Percentiles rank a stretch among this genome's conserved stretches.
Conservation (phyloP, 805 yeast species). For the Myxozyma neotropica region DNA sequence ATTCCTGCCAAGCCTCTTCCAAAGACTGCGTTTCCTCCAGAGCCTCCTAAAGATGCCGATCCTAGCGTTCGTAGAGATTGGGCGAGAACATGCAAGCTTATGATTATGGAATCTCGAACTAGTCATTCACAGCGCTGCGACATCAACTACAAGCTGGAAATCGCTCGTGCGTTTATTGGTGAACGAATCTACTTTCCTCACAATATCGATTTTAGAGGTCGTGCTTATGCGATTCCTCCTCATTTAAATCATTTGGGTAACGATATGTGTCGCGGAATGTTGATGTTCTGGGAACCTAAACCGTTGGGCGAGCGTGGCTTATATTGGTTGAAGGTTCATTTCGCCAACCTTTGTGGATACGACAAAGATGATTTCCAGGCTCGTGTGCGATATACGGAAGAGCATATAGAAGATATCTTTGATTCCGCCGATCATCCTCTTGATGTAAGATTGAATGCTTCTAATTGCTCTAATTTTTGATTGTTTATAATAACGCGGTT, state of each 20-base stretch:
- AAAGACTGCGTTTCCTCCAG: conserved; percentile 53
- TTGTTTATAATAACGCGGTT: conserved; percentile 36
- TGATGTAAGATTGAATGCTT: conserved; percentile 22
- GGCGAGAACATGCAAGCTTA: conserved; percentile 59
- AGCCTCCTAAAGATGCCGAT: conserved; percentile 68
- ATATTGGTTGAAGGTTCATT: conserved; percentile 62
- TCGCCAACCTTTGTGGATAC: conserved; percentile 61
- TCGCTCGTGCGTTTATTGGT: conserved; percentile 86
- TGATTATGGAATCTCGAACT: conserved; percentile 63
- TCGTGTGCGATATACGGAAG: conserved; percentile 54
- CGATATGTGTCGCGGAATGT: conserved; percentile 60
- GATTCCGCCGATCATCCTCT: conserved; percentile 55
- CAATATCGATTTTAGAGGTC: conserved; percentile 64
- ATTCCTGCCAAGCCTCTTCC: conserved; percentile 59
- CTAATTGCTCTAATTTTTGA: not conserved
- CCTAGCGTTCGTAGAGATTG: conserved; percentile 72
- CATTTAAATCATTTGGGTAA: conserved; percentile 65
- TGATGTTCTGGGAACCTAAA: conserved; percentile 62
- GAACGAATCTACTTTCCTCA: conserved; percentile 64
- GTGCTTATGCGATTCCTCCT: conserved; percentile 67
- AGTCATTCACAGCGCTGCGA: conserved; percentile 90
- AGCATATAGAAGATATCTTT: conserved; percentile 49
- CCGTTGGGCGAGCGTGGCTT: conserved; percentile 56
- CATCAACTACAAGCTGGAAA: conserved; percentile 87
- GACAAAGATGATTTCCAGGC: conserved; percentile 58